Evolutionary conservation across 495 filamentous ascomycete genomes (phyloP).

Genomic region (Aspergillus heteromorphus): DNA sequence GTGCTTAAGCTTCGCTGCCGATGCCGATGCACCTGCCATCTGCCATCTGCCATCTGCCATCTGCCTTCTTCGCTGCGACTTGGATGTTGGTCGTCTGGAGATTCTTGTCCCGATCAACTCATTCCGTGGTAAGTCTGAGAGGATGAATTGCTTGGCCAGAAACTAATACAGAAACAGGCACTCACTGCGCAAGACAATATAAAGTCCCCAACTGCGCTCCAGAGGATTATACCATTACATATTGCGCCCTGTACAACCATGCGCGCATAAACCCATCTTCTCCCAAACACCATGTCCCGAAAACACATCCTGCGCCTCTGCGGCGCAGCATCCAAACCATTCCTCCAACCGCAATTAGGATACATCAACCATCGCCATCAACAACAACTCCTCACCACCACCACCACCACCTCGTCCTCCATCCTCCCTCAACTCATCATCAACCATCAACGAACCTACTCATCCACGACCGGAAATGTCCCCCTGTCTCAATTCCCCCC

Average conservation of each 20-base stretch:
- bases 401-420: neutral
- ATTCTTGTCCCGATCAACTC: too few species aligned
- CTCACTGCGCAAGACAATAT: too few species aligned
- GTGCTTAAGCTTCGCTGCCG: constrained; percentile 23
- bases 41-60: neutral
- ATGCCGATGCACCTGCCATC: neutral
- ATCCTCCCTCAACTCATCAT: neutral
- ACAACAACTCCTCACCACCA: neutral
- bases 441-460: neutral
- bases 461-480: constrained; percentile 4
- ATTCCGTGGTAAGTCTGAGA: too few species aligned
- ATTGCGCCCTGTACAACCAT: neutral
- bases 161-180: too few species aligned
- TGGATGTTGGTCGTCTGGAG: too few species aligned
- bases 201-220: neutral
- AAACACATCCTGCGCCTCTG: neutral
- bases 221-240: neutral
- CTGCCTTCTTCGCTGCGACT: too few species aligned
- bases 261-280: neutral
- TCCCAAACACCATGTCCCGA: neutral
- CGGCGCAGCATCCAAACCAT: neutral
- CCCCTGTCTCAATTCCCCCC: neutral
- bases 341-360: neutral
- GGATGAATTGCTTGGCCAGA: too few species aligned
- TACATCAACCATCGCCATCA: neutral